Evolutionary conservation across 2,329 filamentous ascomycete genomes (phyloP).

Genomic region (Samsoniella hepiali): DNA sequence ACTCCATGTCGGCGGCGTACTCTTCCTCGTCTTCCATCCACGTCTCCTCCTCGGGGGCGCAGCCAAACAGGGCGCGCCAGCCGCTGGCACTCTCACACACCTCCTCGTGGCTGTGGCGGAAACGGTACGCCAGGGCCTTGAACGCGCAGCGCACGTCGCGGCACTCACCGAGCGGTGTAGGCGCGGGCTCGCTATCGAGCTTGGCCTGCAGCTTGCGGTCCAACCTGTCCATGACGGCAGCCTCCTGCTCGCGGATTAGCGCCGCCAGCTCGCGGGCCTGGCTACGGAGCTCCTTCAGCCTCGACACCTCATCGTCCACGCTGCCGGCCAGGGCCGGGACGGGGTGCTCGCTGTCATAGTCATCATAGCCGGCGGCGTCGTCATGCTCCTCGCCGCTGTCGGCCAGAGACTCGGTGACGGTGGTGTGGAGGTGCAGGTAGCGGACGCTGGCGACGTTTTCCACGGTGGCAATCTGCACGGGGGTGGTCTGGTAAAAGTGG

Average conservation of each 20-base stretch:
- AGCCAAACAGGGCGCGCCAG: conserved; percentile 12
- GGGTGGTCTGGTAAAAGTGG: conserved; percentile 45
- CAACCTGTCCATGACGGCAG: conserved; percentile 34
- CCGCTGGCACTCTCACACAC: conserved; percentile 23
- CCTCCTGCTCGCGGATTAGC: conserved; percentile 42
- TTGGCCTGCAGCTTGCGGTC: conserved; percentile 20
- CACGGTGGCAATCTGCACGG: conserved; percentile 41
- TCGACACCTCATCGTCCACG: conserved; percentile 42
- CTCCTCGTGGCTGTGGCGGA: conserved; percentile 31
- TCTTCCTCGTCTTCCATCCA: not conserved
- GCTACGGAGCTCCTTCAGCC: conserved; percentile 42
- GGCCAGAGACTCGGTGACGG: conserved; percentile 14
- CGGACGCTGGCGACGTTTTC: conserved; percentile 38
- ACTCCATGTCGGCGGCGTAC: not conserved
- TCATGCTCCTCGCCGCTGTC: conserved; percentile 21
- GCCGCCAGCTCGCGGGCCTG: conserved; percentile 41
- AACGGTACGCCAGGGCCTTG: conserved; percentile 36
- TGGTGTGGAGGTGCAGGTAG: conserved; percentile 22
- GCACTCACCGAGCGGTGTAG: conserved; percentile 31
- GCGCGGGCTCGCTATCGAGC: conserved; percentile 12
- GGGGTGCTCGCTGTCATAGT: not conserved
- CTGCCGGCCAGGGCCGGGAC: conserved; percentile 23
- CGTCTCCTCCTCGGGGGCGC: not conserved
- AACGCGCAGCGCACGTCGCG: conserved; percentile 43
- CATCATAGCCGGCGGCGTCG: not conserved